Base-by-base conservation (phyloP, 192 early-diverging fungal genomes). In the Backusella sp. region DNA sequence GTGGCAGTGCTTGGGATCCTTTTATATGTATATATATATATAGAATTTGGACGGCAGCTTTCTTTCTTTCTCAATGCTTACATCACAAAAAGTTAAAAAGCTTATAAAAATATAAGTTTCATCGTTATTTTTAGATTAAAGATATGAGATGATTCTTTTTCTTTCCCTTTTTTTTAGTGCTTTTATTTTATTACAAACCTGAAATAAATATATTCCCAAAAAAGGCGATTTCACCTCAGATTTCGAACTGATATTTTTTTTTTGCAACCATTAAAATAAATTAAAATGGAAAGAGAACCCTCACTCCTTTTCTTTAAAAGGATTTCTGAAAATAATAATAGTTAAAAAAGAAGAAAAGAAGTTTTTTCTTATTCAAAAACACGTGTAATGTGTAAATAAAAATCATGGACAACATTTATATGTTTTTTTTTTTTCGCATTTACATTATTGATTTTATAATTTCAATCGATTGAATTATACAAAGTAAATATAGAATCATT, bases 291-390 rank as follows among this genome's bases (percentile, higher is more conserved):
- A 62, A 62, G 7, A 62, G 56, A 62, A 4, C 56, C 12, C 21
- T 62, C 56, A 21, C 23, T 14, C n/a, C 56, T 62, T 62, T 62
- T 62, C 56, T 62, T 49, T 62, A 62, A 62, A 62, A 62, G 56
- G 56, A 0, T 4, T 23, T 28, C 56, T 62, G 12, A 62, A 62
- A 26, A 62, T 28, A 62, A 23, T 7, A 59, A 62, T 62, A 28
- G 21, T 23, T 49, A 49, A 49, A 44, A 44, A 49, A 21, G 46
- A 49, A 49, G 17, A n/a, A 49, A 49, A 49, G 19, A n/a, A 53
- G 17, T 4, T 26, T 62, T 62, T 62, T 62, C 21, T 62, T 28
- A 28, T 62, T 49, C 15, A 49, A 12, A 62, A 62, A 14, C 56
- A 62, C 56, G 56, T 62, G 56, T 49, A 7, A 49, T 49, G 17